Evolutionary conservation across 768 basidiomycete genomes (phyloP), one percentile per base, ranked within the genome.

Genomic region (Tulasnella sp.): DNA sequence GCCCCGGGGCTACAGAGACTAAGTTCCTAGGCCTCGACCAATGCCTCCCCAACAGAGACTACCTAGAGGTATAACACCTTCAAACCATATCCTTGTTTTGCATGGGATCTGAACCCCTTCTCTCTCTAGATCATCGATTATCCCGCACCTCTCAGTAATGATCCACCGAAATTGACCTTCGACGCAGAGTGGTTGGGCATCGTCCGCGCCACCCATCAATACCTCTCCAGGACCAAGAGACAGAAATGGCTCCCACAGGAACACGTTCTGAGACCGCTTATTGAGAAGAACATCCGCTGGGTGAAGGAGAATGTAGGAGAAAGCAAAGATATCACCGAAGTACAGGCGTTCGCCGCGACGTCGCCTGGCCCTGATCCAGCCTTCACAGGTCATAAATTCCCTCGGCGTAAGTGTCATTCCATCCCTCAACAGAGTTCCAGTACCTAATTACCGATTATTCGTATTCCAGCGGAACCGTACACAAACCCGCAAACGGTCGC

Each of bases 111-210:
- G 46, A 42, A n/a, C 4, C 27, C 76, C 18, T 39, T 62, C 71
- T 38, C 7, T 36, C 75, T 27, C 6, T 81, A 96, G 95, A 89
- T 96, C 14, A 84, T 96, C 62, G 94, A 97, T 75, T 84, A 94
- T 34, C 86, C 87, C 10, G 82, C 83, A 0, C 82, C 84, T 42
- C 18, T 73, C 14, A 8, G 76, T 79, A 16, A 79, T 52, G n/a
- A 36, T 68, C 1, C 82, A 62, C 80, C 84, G 0, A 80, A 82
- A 0, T 80, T 98, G 27, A 88, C 89, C 19, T 98, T 90, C 85
- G 96, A 98, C 83, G 92, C 92, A 0, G 91, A 95, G 84, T 99
- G 98, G 98, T 91, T 99, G 72, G 96, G 96, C 0, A 95, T 99
- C 83, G 91, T 91, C 7, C 92, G 94, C 9, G 95, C 95, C 0